A percentile compares a stretch with the other conserved stretches of the same genome.
These are phyloP conservation scores for Starmerella gropengiesseri DNA, from an alignment of 805 yeast genomes.

Conservation along the genomic window DNA sequence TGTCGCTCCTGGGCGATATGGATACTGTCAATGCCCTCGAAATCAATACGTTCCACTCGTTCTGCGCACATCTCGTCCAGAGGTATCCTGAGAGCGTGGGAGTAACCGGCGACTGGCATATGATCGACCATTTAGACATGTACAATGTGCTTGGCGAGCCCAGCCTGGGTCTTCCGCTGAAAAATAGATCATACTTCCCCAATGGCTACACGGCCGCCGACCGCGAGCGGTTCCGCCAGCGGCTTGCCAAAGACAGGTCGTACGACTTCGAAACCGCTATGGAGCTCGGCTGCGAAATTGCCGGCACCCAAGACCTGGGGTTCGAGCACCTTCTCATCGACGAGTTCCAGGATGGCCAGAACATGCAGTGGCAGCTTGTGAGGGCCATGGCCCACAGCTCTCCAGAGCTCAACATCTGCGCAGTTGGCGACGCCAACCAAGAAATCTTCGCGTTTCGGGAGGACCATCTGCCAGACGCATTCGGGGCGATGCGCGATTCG, in stretches of 20 bases:
- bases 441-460: slow-evolving; percentile 18
- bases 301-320: slow-evolving; percentile 18
- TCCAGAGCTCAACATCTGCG: slow-evolving; percentile 8
- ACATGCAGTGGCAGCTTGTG: slow-evolving; percentile 17
- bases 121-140: slow-evolving; percentile 60
- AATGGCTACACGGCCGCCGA: not conserved
- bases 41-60: slow-evolving; percentile 60
- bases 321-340: slow-evolving; percentile 72
- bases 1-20: slow-evolving; percentile 1
- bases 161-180: not conserved
- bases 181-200: not conserved
- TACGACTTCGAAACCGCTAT: slow-evolving; percentile 82
- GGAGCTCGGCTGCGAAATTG: slow-evolving; percentile 35
- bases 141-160: slow-evolving; percentile 16
- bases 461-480: slow-evolving; percentile 10
- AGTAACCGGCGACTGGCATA: slow-evolving; percentile 36
- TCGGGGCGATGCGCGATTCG: slow-evolving; percentile 11
- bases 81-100: slow-evolving; percentile 31
- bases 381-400: not conserved
- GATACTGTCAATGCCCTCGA: slow-evolving; percentile 31
- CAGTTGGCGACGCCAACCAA: slow-evolving; percentile 23
- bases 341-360: slow-evolving; percentile 72
- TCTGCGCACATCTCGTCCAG: slow-evolving; percentile 61
- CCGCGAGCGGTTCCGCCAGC: not conserved
- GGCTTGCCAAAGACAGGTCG: slow-evolving; percentile 33